These are phyloP conservation scores for Sclerotinia minor DNA, from an alignment of 2,329 filamentous ascomycete species.

Conservation along the genomic window DNA sequence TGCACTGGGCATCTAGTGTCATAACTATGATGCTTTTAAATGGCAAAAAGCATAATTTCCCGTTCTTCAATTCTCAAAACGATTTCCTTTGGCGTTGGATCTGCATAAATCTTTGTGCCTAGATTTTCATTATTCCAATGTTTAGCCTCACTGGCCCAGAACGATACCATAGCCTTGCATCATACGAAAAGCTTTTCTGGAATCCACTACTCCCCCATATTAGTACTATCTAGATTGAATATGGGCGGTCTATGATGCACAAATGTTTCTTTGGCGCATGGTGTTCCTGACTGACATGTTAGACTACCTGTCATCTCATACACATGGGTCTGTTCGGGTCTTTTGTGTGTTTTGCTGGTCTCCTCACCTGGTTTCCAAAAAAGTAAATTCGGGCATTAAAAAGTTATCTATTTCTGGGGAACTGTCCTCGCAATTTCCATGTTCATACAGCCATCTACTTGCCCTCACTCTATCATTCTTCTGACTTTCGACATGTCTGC, in stretches of 20 bases:
- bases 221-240: conserved; percentile 36
- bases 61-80: conserved; percentile 21
- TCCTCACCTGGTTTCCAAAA: conserved; percentile 9
- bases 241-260: conserved; percentile 36
- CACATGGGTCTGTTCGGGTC: conserved; percentile 7
- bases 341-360: conserved; percentile 6
- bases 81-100: conserved; percentile 35
- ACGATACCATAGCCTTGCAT: conserved; percentile 7
- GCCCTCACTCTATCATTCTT: not conserved
- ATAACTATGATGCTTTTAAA: conserved; percentile 17
- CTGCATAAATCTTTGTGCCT: conserved; percentile 35
- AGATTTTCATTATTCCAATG: conserved; percentile 35
- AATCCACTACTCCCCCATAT: conserved; percentile 19
- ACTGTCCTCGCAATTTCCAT: not conserved
- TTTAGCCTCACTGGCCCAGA: conserved; percentile 30
- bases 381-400: conserved; percentile 19
- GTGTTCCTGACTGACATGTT: conserved; percentile 18
- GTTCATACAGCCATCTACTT: conserved; percentile 1
- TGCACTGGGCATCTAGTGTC: conserved; percentile 24
- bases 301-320: conserved; percentile 17
- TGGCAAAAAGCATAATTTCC: conserved; percentile 19
- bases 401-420: conserved; percentile 23
- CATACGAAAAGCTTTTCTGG: conserved; percentile 18
- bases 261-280: conserved; percentile 25
- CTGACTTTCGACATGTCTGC: not conserved